Percentiles rank a stretch among this genome's conserved stretches.
phyloP scores from a whole-genome alignment of 345 rosid genomes.

The Gynandropsis gynandra region DNA sequence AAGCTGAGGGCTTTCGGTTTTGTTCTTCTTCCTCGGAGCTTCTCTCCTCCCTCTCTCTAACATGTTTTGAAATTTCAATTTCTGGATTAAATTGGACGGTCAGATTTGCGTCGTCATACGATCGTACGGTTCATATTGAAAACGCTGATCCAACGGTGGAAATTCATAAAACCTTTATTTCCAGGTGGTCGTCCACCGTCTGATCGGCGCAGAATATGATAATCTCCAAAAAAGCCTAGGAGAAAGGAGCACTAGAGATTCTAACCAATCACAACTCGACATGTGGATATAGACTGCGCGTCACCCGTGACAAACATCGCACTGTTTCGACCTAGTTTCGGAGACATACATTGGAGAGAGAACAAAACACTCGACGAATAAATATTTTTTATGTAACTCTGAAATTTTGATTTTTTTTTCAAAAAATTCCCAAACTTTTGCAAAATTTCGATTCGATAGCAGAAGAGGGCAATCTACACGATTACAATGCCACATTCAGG shows the following conservation, averaged over 20 bases:
- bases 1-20: slow-evolving; percentile 25
- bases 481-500: no score
- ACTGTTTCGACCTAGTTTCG: slow-evolving; percentile 17
- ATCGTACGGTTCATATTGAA: slow-evolving; percentile 39
- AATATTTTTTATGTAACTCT: no score
- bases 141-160: slow-evolving; percentile 38
- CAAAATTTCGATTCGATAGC: no score
- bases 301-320: slow-evolving; percentile 2
- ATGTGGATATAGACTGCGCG: slow-evolving; percentile 22
- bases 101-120: slow-evolving; percentile 28
- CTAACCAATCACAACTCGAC: not conserved
- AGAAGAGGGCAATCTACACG: not conserved
- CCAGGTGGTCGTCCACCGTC: slow-evolving; percentile 30
- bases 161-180: slow-evolving; percentile 42
- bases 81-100: slow-evolving; percentile 52
- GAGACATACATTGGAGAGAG: slow-evolving; percentile 20
- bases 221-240: slow-evolving; percentile 7
- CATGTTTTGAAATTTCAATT: slow-evolving; percentile 87
- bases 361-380: no score
- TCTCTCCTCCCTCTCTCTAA: slow-evolving; percentile 82
- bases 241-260: not conserved
- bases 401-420: no score
- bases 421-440: no score
- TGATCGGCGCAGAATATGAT: slow-evolving; percentile 25
- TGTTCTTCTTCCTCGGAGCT: slow-evolving; percentile 29